Conservation (phyloP, 768 basidiomycete genomes). For the Suillus paluster region DNA sequence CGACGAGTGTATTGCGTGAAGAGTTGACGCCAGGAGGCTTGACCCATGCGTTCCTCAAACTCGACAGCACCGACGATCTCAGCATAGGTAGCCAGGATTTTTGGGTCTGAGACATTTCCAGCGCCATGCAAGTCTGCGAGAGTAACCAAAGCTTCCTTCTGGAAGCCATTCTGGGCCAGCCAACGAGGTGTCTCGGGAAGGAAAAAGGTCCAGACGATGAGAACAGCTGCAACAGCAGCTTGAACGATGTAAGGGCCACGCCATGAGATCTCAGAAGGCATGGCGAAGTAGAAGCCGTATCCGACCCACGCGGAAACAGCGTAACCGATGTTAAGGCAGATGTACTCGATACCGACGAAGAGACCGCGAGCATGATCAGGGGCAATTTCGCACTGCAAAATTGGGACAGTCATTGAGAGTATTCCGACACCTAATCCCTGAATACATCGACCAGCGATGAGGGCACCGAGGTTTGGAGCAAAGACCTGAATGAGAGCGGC, state of each 20-base stretch:
- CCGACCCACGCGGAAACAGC: slow-evolving; percentile 54
- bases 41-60: slow-evolving; percentile 43
- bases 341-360: slow-evolving; percentile 57
- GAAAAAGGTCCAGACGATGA: slow-evolving; percentile 51
- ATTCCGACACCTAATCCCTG: slow-evolving; percentile 55
- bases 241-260: slow-evolving; percentile 60
- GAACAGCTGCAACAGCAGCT: slow-evolving; percentile 50
- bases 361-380: slow-evolving; percentile 53
- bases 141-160: slow-evolving; percentile 50
- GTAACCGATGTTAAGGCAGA: slow-evolving; percentile 56
- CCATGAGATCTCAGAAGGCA: slow-evolving; percentile 54
- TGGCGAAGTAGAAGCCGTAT: slow-evolving; percentile 52
- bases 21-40: slow-evolving; percentile 52
- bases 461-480: slow-evolving; percentile 45
- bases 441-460: slow-evolving; percentile 48
- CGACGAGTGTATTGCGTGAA: slow-evolving; percentile 56
- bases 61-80: slow-evolving; percentile 46
- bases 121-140: slow-evolving; percentile 62
- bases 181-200: slow-evolving; percentile 59
- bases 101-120: slow-evolving; percentile 48
- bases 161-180: slow-evolving; percentile 57
- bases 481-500: slow-evolving; percentile 55
- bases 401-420: slow-evolving; percentile 54
- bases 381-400: slow-evolving; percentile 54
- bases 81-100: slow-evolving; percentile 48